phyloP scores from a whole-genome alignment of 768 basidiomycete species.

The Termitomyces sp. region DNA sequence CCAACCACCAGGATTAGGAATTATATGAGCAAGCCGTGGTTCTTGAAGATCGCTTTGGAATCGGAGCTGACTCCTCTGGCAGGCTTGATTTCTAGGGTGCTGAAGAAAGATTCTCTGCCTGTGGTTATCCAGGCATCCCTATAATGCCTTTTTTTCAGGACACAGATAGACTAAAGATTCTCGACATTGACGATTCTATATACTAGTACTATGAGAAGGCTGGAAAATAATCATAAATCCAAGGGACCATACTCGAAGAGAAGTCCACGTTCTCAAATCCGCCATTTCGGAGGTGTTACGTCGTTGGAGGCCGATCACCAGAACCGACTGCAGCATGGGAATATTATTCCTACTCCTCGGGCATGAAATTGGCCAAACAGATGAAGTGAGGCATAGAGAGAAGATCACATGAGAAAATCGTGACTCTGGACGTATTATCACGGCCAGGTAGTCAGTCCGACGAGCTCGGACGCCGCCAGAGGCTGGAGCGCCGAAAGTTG shows the following conservation, averaged over 20 bases:
- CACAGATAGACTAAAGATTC: too few species aligned
- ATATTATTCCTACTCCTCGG: constrained; percentile 53
- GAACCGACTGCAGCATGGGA: constrained; percentile 68
- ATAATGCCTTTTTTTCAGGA: not conserved
- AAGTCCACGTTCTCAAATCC: constrained; percentile 30
- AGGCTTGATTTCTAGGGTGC: constrained; percentile 34
- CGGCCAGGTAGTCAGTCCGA: not conserved
- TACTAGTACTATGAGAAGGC: constrained; percentile 3
- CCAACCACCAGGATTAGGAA: constrained; percentile 69
- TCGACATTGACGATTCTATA: not conserved
- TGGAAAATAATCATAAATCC: constrained; percentile 28
- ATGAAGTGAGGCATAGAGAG: constrained; percentile 5
- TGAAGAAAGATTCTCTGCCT: constrained; percentile 1
- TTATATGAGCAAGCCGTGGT: constrained; percentile 95
- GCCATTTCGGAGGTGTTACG: constrained; percentile 41
- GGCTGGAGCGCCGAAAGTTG: too few species aligned
- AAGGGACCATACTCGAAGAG: constrained; percentile 26
- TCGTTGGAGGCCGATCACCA: constrained; percentile 69
- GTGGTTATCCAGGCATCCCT: not conserved
- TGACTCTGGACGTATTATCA: not conserved
- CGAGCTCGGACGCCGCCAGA: too few species aligned
- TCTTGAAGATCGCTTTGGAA: constrained; percentile 61
- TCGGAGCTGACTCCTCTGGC: constrained; percentile 50
- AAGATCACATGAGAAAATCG: not conserved
- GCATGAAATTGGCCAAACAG: constrained; percentile 61